These are phyloP conservation scores for Capsella bursapastoris DNA, from an alignment of 345 rosid species.

Conservation along the genomic window DNA sequence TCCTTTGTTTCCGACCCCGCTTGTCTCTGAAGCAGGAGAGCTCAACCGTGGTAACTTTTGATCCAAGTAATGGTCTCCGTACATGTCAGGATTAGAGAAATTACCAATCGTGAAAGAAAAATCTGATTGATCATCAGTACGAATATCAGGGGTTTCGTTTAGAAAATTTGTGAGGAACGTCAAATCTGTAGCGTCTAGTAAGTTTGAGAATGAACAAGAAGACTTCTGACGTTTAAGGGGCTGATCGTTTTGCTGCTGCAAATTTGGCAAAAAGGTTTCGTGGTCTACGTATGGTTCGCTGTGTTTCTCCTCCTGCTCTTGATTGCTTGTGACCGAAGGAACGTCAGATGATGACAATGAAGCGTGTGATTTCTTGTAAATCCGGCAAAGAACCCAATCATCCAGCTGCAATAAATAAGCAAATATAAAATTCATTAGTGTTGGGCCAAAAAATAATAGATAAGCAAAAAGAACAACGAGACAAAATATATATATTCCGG, in stretches of 20 bases:
- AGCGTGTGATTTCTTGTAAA: constrained; percentile 76
- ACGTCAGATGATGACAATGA: constrained; percentile 50
- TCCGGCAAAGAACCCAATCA: constrained; percentile 99
- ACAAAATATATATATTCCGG: not conserved
- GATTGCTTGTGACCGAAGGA: constrained; percentile 51
- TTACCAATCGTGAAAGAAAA: constrained; percentile 39
- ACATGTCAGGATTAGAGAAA: constrained; percentile 32
- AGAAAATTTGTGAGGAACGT: constrained; percentile 60
- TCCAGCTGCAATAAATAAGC: constrained; percentile 61
- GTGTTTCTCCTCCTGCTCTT: constrained; percentile 69
- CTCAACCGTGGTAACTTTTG: constrained; percentile 64
- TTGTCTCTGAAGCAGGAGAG: constrained; percentile 45
- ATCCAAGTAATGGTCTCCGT: constrained; percentile 44
- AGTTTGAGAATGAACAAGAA: constrained; percentile 69
- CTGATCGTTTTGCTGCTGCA: not conserved
- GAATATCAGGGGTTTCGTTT: constrained; percentile 54
- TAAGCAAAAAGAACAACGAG: not conserved
- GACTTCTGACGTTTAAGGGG: constrained; percentile 68
- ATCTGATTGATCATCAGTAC: constrained; percentile 39
- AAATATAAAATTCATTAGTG: not conserved
- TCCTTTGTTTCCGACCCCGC: constrained; percentile 58
- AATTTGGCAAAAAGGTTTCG: constrained; percentile 45
- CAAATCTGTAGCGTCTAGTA: constrained; percentile 77
- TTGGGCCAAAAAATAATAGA: not conserved
- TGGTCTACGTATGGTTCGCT: constrained; percentile 34